A percentile compares a stretch with the other conserved stretches of the same genome.
phyloP scores from a whole-genome alignment of 2,329 filamentous ascomycete genomes.

The Beauveria bassiana region DNA sequence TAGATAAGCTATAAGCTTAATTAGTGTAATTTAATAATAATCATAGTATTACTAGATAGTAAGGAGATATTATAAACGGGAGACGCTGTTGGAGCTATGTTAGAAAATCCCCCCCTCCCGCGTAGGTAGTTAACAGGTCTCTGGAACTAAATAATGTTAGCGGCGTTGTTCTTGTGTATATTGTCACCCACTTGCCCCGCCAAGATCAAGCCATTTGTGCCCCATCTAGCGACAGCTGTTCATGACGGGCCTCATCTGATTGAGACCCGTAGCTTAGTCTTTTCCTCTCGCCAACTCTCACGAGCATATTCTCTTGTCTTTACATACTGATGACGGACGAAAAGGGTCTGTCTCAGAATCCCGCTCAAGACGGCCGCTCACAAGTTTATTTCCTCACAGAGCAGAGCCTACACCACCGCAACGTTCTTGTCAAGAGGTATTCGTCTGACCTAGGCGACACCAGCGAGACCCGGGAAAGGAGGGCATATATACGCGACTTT shows the following conservation, averaged over 20 bases:
- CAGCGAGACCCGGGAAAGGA: neutral
- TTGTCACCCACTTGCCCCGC: neutral
- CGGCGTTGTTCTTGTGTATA: too few species aligned
- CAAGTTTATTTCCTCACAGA: neutral
- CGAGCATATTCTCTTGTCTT: neutral
- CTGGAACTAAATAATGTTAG: too few species aligned
- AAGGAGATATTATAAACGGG: too few species aligned
- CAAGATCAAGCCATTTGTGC: slow-evolving; percentile 1
- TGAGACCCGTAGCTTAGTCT: neutral
- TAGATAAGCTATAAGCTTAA: too few species aligned
- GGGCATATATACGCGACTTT: slow-evolving; percentile 2
- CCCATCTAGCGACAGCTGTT: slow-evolving; percentile 6
- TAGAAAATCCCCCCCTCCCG: too few species aligned
- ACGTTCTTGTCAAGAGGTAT: neutral
- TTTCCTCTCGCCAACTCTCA: neutral
- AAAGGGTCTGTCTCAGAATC: neutral
- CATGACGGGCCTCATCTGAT: neutral
- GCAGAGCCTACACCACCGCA: neutral
- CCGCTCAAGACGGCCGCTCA: neutral
- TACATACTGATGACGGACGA: neutral
- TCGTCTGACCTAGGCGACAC: neutral
- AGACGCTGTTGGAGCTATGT: too few species aligned
- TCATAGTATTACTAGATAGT: too few species aligned
- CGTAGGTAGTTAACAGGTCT: too few species aligned
- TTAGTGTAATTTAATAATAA: too few species aligned